Evolutionary conservation across 2,329 filamentous ascomycete species (phyloP), one percentile per base, ranked within the genome.

Genomic region (Fusarium marasasianum): DNA sequence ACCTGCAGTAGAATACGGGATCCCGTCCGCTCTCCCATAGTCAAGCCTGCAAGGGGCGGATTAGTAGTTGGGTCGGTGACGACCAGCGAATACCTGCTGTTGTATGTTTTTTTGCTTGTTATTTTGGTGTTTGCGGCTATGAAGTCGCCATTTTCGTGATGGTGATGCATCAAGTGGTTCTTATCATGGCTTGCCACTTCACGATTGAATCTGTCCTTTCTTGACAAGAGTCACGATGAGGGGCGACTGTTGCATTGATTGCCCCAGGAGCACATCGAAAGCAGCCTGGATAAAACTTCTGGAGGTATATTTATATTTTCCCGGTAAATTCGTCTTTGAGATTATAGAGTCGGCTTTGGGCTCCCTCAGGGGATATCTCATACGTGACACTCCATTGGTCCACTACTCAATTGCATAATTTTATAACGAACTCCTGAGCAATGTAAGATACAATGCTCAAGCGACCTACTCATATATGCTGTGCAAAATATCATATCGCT

Each of bases 41-140:
- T 37, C 33, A 53, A 53, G 50, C 33, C n/a, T 17, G n/a, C 17
- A 37, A 53, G n/a, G 33, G 33, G 33, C 33, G 50, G 50, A 53
- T 37, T 53, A 53, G 50, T 54, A 54, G 50, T 54, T 53, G 50
- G 50, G 50, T 53, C 50, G 50, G 50, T 53, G 50, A 53, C 50
- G 50, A 53, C 50, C 50, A 53, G 70, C 48, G 64, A 65, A 72
- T 72, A 37, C 69, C 54, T 38, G 44, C 58, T 72, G 69, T 69
- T 72, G 55, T 72, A 73, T 66, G 58, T 65, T 24, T 58, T 47
- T 40, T n/a, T n/a, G 20, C 38, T 45, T 17, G 15, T 38, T 56
- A 29, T 50, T 50, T 40, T 61, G n/a, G 37, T 54, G 5, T 17
- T n/a, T 24, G 22, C 8, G n/a, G 17, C 33, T 22, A 11, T 51